phyloP scores from a whole-genome alignment of 441 rosid species.

The Gossypium gossypioides region DNA sequence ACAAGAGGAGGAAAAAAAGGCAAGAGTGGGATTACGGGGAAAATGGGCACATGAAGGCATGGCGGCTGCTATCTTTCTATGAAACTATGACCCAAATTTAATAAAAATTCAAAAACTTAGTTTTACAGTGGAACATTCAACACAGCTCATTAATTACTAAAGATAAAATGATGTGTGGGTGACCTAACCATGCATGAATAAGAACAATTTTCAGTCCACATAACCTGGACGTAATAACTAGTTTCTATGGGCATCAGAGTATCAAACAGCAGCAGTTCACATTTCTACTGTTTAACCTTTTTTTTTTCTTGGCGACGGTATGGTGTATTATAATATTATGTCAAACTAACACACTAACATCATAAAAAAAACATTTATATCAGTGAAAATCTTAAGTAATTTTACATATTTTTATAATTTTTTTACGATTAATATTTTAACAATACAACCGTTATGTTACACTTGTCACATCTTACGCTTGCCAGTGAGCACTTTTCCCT shows the following conservation, averaged over 20 bases:
- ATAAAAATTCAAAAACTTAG: not conserved
- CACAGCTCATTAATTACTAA: slow-evolving; percentile 7
- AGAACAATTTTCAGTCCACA: not conserved
- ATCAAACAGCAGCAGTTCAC: not conserved
- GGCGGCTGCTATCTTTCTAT: not conserved
- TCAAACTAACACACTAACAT: not conserved
- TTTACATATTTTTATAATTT: no score
- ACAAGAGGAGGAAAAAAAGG: not conserved
- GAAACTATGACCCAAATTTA: not conserved
- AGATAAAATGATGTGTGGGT: not conserved
- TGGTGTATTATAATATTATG: not conserved
- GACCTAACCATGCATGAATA: not conserved
- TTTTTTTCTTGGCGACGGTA: no score
- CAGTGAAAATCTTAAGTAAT: not conserved
- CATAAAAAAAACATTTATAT: no score
- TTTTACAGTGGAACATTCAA: not conserved
- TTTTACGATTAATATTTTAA: no score
- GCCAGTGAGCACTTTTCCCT: no score
- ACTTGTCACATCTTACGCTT: no score
- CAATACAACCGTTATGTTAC: no score
- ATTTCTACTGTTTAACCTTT: not conserved
- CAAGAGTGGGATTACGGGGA: not conserved
- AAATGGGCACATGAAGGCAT: not conserved
- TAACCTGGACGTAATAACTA: not conserved
- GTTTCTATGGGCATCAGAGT: not conserved